phyloP scores from a whole-genome alignment of 495 filamentous ascomycete genomes.

The Penicillium cataractarum region DNA sequence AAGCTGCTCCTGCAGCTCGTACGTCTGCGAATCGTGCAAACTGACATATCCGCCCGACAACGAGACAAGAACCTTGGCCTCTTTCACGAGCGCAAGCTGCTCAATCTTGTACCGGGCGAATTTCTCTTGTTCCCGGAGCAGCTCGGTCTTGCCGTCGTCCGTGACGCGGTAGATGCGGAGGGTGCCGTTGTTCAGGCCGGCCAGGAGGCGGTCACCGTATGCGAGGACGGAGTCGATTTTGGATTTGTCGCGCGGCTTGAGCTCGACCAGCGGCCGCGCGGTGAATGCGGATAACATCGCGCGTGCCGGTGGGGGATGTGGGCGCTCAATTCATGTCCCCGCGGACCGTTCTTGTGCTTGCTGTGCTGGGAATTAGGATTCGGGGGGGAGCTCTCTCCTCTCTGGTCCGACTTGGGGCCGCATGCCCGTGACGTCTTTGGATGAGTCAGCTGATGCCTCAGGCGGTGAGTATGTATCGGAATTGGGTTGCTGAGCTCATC shows the following conservation, averaged over 20 bases:
- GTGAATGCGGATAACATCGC: slow-evolving; percentile 96
- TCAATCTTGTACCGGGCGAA: slow-evolving; percentile 89
- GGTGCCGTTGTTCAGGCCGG: slow-evolving; percentile 86
- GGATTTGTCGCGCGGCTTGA: slow-evolving; percentile 90
- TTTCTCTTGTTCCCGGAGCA: slow-evolving; percentile 88
- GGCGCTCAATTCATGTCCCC: slow-evolving; percentile 26
- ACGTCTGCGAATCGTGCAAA: slow-evolving; percentile 85
- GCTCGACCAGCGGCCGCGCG: slow-evolving; percentile 93
- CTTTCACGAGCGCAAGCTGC: slow-evolving; percentile 93
- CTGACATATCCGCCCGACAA: slow-evolving; percentile 86
- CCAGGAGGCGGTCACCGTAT: slow-evolving; percentile 88
- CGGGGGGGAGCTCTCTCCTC: slow-evolving; percentile 18
- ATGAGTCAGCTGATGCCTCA: slow-evolving; percentile 22
- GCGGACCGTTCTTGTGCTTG: background rate
- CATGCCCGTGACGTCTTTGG: slow-evolving; percentile 22
- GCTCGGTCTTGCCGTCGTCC: slow-evolving; percentile 69
- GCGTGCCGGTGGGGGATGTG: slow-evolving; percentile 16
- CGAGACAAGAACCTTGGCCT: slow-evolving; percentile 86
- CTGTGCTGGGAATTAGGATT: slow-evolving; percentile 25
- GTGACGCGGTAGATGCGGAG: slow-evolving; percentile 92
- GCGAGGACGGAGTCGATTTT: slow-evolving; percentile 93
- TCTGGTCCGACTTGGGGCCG: background rate
- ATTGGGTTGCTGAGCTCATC: too few relatives aligned
- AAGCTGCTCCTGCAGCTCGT: slow-evolving; percentile 77
- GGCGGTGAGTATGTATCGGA: background rate